phyloP scores from a whole-genome alignment of 2,329 filamentous ascomycete species.

The Colletotrichum tofieldiae region DNA sequence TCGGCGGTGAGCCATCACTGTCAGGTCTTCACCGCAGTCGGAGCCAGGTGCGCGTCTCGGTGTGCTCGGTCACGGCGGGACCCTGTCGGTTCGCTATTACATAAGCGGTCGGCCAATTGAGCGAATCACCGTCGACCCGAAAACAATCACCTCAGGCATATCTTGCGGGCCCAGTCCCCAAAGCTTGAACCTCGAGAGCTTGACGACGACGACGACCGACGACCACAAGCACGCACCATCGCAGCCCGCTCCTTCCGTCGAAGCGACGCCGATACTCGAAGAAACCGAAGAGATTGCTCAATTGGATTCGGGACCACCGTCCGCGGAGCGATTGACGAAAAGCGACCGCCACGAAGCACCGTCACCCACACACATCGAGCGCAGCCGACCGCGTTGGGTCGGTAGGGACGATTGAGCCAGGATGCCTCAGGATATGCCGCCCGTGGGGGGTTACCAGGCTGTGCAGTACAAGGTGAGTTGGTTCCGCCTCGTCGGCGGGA shows the following conservation, averaged over 20 bases:
- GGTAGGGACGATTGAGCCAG: slow-evolving; percentile 56
- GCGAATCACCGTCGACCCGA: slow-evolving; percentile 37
- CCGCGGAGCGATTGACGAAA: slow-evolving; percentile 20
- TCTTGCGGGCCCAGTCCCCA: slow-evolving; percentile 13
- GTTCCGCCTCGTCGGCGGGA: slow-evolving; percentile 47
- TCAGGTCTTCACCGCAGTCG: background rate
- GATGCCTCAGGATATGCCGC: slow-evolving; percentile 99
- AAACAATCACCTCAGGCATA: slow-evolving; percentile 38
- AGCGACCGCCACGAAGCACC: background rate
- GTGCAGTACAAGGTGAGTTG: slow-evolving; percentile 93
- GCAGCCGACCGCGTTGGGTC: slow-evolving; percentile 40
- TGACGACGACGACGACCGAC: slow-evolving; percentile 17
- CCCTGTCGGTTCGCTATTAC: background rate
- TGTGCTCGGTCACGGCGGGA: slow-evolving; percentile 17
- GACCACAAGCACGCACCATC: slow-evolving; percentile 7
- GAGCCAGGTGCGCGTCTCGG: background rate
- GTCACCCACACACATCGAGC: slow-evolving; percentile 11
- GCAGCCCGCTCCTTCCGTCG: slow-evolving; percentile 21
- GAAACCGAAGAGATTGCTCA: background rate
- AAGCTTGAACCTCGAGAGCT: slow-evolving; percentile 39
- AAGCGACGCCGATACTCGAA: slow-evolving; percentile 15
- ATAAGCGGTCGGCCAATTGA: slow-evolving; percentile 33
- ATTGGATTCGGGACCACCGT: background rate
- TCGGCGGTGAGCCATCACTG: no score
- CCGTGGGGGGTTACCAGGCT: slow-evolving; percentile 92